These are phyloP conservation scores for Colletotrichum camelliae DNA, from an alignment of 2,329 filamentous ascomycete genomes.

Conservation along the genomic window DNA sequence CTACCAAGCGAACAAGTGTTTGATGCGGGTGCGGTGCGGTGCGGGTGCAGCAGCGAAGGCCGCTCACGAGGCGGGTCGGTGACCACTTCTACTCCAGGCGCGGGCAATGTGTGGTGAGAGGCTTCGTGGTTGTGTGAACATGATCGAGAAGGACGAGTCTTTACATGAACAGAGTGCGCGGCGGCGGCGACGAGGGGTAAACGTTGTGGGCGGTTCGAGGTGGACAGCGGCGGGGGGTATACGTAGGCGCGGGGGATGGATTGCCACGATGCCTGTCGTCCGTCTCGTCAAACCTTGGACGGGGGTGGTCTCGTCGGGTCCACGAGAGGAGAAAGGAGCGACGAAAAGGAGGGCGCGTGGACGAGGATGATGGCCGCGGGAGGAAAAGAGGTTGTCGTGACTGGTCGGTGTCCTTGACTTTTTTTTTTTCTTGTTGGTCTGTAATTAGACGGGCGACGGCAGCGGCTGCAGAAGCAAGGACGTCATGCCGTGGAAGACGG, in stretches of 20 bases:
- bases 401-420: background rate
- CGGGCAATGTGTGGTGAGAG: conserved; percentile 39
- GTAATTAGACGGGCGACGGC: background rate
- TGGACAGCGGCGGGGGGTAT: background rate
- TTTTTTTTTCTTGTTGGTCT: background rate
- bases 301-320: background rate
- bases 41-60: background rate
- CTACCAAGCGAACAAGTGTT: background rate
- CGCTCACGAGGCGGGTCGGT: conserved; percentile 29
- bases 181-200: background rate
- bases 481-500: conserved; percentile 3
- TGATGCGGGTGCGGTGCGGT: background rate
- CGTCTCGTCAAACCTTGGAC: background rate
- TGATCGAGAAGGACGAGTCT: conserved; percentile 38
- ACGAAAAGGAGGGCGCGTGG: background rate
- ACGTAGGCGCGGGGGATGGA: background rate
- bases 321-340: background rate
- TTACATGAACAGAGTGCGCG: conserved; percentile 30
- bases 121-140: conserved; percentile 43
- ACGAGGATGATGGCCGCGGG: background rate
- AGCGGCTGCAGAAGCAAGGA: background rate
- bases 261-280: background rate
- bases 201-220: background rate
- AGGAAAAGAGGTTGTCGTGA: background rate
- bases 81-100: conserved; percentile 39